Evolutionary conservation across 306 rosid species (phyloP).

Genomic region (Castanea crenata): DNA sequence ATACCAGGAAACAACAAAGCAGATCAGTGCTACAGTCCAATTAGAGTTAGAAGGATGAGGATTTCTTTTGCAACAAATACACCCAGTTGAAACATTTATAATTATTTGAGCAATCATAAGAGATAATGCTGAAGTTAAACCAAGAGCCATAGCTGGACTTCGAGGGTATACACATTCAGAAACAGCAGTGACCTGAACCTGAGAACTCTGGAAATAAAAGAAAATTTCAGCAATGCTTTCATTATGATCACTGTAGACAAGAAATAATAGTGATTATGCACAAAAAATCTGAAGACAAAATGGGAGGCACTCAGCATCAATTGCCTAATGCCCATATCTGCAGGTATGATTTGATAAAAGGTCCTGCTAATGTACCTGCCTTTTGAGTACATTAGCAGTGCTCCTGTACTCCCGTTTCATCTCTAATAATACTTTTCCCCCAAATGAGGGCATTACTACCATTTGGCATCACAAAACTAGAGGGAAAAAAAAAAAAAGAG

Average conservation of each 20-base stretch:
- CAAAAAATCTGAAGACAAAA: neutral
- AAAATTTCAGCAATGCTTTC: constrained; percentile 1
- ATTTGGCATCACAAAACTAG: neutral
- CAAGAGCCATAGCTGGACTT: constrained; percentile 85
- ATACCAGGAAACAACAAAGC: constrained; percentile 88
- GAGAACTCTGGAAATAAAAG: constrained; percentile 51
- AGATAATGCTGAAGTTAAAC: constrained; percentile 70
- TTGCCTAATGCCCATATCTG: neutral
- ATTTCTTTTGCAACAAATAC: constrained; percentile 68
- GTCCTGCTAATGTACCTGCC: neutral
- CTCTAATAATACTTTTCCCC: neutral
- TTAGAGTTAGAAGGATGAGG: constrained; percentile 47
- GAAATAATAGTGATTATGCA: neutral
- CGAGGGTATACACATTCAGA: constrained; percentile 64
- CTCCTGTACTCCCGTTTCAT: neutral
- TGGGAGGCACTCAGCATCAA: neutral
- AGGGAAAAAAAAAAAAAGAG: neutral
- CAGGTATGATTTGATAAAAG: neutral
- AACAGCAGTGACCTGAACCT: constrained; percentile 34
- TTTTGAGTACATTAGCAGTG: neutral
- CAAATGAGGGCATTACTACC: neutral
- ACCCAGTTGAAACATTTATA: constrained; percentile 67
- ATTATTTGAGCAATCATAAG: constrained; percentile 65
- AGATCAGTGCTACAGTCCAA: constrained; percentile 62
- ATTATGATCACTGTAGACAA: neutral